These are phyloP conservation scores for Geranomyces variabilis DNA, from an alignment of 192 early-diverging fungal genomes.

Conservation along the genomic window DNA sequence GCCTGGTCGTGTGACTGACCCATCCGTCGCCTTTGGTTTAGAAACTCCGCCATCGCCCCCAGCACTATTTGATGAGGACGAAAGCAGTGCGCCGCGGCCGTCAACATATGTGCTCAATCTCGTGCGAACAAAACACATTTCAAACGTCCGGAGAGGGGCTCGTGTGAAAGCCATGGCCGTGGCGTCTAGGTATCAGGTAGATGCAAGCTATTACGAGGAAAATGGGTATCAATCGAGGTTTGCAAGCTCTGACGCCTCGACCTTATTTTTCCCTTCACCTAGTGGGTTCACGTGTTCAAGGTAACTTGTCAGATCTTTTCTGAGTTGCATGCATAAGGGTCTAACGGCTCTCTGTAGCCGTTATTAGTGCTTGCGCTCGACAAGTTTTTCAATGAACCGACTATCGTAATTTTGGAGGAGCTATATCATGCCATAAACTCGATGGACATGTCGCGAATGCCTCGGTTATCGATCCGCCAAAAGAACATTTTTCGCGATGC, in stretches of 20 bases:
- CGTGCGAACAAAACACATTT: constrained; percentile 87
- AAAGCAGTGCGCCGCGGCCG: constrained; percentile 33
- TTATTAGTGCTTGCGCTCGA: constrained; percentile 88
- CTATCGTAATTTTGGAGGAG: constrained; percentile 71
- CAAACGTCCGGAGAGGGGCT: constrained; percentile 82
- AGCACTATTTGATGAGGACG: constrained; percentile 2
- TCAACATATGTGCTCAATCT: constrained; percentile 90
- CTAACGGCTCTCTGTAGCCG: constrained; percentile 55
- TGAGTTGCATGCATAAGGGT: too few relatives aligned
- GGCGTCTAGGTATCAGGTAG: constrained; percentile 73
- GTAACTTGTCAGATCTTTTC: constrained; percentile 3
- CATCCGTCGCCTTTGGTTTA: not conserved
- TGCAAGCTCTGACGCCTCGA: not conserved
- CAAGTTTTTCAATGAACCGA: constrained; percentile 82
- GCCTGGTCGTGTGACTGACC: not conserved
- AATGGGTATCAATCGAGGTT: too few relatives aligned
- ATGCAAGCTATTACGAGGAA: not conserved
- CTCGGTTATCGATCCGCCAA: constrained; percentile 75
- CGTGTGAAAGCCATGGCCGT: constrained; percentile 94
- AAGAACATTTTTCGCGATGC: constrained; percentile 81
- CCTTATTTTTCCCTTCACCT: not conserved
- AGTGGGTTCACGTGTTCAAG: constrained; percentile 88
- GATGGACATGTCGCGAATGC: constrained; percentile 81
- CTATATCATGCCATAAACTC: constrained; percentile 83
- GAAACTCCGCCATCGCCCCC: constrained; percentile 17